Evolutionary conservation across 139 green algal genomes (phyloP).

Genomic region (Picochlorum sp.): DNA sequence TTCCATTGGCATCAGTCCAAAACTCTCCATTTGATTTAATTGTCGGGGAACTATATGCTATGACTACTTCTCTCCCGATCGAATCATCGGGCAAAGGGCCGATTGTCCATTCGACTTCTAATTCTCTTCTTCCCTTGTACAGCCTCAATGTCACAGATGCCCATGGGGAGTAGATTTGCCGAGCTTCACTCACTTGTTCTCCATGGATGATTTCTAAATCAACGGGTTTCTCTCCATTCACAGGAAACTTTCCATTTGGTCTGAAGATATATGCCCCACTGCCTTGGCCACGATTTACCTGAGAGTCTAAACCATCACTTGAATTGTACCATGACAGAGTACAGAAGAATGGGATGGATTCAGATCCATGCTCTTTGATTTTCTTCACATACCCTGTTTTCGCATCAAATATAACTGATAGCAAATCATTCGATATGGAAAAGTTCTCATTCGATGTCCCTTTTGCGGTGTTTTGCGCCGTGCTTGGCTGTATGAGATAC

Average conservation of each 20-base stretch:
- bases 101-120: slow-evolving; percentile 68
- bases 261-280: slow-evolving; percentile 64
- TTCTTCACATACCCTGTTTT: slow-evolving; percentile 3
- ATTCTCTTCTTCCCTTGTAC: slow-evolving; percentile 16
- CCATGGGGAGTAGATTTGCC: slow-evolving; percentile 28
- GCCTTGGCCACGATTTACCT: slow-evolving; percentile 22
- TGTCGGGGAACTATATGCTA: slow-evolving; percentile 15
- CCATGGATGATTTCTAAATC: slow-evolving; percentile 32
- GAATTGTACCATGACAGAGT: slow-evolving; percentile 36
- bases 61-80: slow-evolving; percentile 45
- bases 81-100: slow-evolving; percentile 54
- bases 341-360: neutral
- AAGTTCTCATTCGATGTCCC: neutral
- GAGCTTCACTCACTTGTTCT: slow-evolving; percentile 43
- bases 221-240: slow-evolving; percentile 5
- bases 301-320: slow-evolving; percentile 29
- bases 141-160: slow-evolving; percentile 27
- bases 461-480: neutral
- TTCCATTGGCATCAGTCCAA: slow-evolving; percentile 66
- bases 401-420: slow-evolving; percentile 21
- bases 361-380: neutral
- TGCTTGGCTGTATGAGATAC: slow-evolving; percentile 22
- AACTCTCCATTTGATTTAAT: slow-evolving; percentile 26
- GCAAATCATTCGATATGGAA: slow-evolving; percentile 16
- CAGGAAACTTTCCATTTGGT: slow-evolving; percentile 7